phyloP scores from a whole-genome alignment of 2,329 filamentous ascomycete genomes.

The Ceratocystis albifundus region DNA sequence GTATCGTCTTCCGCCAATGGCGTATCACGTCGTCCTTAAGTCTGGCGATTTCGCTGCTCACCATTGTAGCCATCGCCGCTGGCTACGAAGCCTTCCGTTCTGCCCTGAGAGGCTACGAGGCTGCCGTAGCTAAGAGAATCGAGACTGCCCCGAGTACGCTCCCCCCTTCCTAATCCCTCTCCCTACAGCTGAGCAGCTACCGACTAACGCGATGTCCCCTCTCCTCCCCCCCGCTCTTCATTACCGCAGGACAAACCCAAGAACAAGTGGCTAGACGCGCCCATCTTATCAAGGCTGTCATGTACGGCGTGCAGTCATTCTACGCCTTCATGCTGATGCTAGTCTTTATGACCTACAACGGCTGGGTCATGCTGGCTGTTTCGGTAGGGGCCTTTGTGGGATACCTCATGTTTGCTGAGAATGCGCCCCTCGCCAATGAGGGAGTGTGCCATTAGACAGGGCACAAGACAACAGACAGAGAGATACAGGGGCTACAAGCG shows the following conservation, averaged over 20 bases:
- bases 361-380: slow-evolving; percentile 90
- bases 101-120: slow-evolving; percentile 64
- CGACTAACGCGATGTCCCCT: slow-evolving; percentile 10
- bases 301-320: slow-evolving; percentile 92
- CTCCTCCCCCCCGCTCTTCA: neutral
- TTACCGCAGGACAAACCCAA: slow-evolving; percentile 58
- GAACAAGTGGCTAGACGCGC: slow-evolving; percentile 51
- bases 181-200: neutral
- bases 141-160: slow-evolving; percentile 46
- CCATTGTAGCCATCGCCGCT: slow-evolving; percentile 71
- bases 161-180: neutral
- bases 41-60: slow-evolving; percentile 70
- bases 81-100: slow-evolving; percentile 86
- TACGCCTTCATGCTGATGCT: slow-evolving; percentile 99
- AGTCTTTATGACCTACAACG: slow-evolving; percentile 99
- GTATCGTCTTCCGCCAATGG: slow-evolving; percentile 91
- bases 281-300: slow-evolving; percentile 64
- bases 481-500: neutral
- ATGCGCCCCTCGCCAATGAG: slow-evolving; percentile 62
- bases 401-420: slow-evolving; percentile 68
- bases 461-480: neutral
- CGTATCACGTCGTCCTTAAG: slow-evolving; percentile 63
- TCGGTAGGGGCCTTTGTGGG: slow-evolving; percentile 80
- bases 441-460: slow-evolving; percentile 70
- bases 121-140: slow-evolving; percentile 38